Evolutionary conservation across 2,329 filamentous ascomycete species (phyloP), one percentile per base, ranked within the genome.

Genomic region (Aotearoamyces nothofagi): DNA sequence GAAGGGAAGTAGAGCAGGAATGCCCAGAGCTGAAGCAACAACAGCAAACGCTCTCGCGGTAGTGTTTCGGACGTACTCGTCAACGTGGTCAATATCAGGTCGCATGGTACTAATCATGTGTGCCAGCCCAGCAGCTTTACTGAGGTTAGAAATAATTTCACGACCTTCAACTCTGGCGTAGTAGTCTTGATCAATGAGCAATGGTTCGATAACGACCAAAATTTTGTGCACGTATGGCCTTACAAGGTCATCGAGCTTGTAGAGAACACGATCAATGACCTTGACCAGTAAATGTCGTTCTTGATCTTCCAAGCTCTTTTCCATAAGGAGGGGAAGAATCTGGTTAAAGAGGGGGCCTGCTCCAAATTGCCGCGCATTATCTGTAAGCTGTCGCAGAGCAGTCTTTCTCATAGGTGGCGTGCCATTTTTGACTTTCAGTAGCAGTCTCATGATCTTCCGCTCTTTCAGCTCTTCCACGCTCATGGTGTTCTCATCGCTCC

Each of bases 41-140:
- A 98, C 90, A 15, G 90, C 90, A 49, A 98, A 98, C 2, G 90
- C 90, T 60, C 90, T 69, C 31, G 90, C 90, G 2, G 90, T 98
- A 2, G 90, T 98, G 56, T 98, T 98, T 50, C 90, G 74, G 9
- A 98, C 92, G 50, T 98, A 98, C 53, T 98, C 90, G 46, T 98
- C 90, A 15, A 92, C 81, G 45, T 98, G 90, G 45, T 98, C 90
- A 40, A 98, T 93, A 67, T 98, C 90, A 0, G 90, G 92, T 46
- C 90, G 70, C 90, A 98, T 98, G 6, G 86, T 93, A 57, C 84
- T 93, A 52, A 98, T 98, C 90, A 98, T 98, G 43, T 92, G 90
- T 11, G 90, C 90, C 31, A 98, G 69, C 50, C 90, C 92, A 37
- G 92, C 90, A 14, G 90, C 90, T 56, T 98, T 98, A 50, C 80